Evolutionary conservation across 768 basidiomycete species (phyloP), one percentile per base, ranked within the genome.

Genomic region (Psilocybe cyanescens): DNA sequence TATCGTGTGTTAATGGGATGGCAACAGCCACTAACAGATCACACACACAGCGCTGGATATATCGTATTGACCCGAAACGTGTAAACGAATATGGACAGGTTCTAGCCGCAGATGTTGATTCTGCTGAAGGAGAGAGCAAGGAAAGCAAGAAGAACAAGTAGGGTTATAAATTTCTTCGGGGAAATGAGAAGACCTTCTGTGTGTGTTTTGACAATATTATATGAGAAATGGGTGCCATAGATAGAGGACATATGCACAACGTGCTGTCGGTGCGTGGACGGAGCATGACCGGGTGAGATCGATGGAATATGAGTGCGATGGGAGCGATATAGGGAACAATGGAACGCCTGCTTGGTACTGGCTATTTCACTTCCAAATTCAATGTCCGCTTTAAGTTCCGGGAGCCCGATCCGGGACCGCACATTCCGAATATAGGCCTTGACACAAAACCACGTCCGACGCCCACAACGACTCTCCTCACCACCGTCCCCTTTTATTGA

Each of bases 31-130:
- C 57, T 59, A 60, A 66, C 60, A 39, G 57, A 62, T 48, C 24
- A 19, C 62, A 67, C 62, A 67, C 58, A 61, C 74, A 96, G 91
- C 90, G 95, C 59, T 99, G 92, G 92, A 98, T 98, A 75, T 99
- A 99, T 81, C 89, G 94, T 45, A 83, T 98, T 71, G 97, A 99
- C 78, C 91, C 89, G 68, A 92, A 91, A 67, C 91, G 97, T 67
- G 85, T 94, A 67, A 99, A 99, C 76, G 97, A 99, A 80, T 98
- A 94, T 73, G 96, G 96, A 47, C 93, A 97, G 76, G 90, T 94
- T 65, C 74, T 90, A 76, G 77, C 71, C 35, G 75, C 76, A 48
- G 87, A 85, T 70, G 77, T 71, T 61, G 78, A 80, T 73, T 71
- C 69, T 48, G 73, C 63, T 56, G 76, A 78, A 66, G 73, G 70